Evolutionary conservation across 2,329 filamentous ascomycete species (phyloP).

Genomic region (Diplodia intermedia): DNA sequence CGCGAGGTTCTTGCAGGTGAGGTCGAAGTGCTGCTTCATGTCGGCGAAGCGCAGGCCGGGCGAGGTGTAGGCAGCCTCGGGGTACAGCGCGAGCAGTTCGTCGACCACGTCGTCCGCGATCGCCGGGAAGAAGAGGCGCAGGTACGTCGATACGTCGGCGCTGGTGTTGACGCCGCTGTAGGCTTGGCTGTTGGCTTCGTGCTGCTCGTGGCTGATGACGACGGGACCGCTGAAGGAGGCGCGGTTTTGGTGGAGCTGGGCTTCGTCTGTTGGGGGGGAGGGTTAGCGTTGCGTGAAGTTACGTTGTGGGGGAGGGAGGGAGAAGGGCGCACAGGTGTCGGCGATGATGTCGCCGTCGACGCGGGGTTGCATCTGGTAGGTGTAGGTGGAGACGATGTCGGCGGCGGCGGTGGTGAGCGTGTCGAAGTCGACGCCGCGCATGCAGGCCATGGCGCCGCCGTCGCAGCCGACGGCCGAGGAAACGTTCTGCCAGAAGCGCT

Average conservation of each 20-base stretch:
- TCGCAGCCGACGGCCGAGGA: slow-evolving; percentile 43
- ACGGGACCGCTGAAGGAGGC: slow-evolving; percentile 49
- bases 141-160: slow-evolving; percentile 43
- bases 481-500: slow-evolving; percentile 44
- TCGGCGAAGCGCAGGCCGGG: slow-evolving; percentile 47
- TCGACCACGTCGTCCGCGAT: slow-evolving; percentile 45
- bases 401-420: slow-evolving; percentile 42
- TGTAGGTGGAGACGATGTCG: slow-evolving; percentile 39
- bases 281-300: too few species aligned
- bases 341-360: slow-evolving; percentile 48
- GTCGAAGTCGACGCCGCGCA: slow-evolving; percentile 43
- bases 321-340: slow-evolving; percentile 39
- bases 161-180: slow-evolving; percentile 45
- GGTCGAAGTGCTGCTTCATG: slow-evolving; percentile 48
- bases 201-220: slow-evolving; percentile 47
- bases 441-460: slow-evolving; percentile 42
- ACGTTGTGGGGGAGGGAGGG: too few species aligned
- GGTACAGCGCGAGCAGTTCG: slow-evolving; percentile 44
- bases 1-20: slow-evolving; percentile 46
- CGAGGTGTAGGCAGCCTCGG: slow-evolving; percentile 45
- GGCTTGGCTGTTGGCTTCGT: slow-evolving; percentile 45
- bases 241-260: slow-evolving; percentile 46
- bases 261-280: slow-evolving; percentile 38
- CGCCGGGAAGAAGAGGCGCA: slow-evolving; percentile 45
- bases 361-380: slow-evolving; percentile 48